phyloP scores from a whole-genome alignment of 306 rosid species.

The Cyamopsis tetragonoloba region DNA sequence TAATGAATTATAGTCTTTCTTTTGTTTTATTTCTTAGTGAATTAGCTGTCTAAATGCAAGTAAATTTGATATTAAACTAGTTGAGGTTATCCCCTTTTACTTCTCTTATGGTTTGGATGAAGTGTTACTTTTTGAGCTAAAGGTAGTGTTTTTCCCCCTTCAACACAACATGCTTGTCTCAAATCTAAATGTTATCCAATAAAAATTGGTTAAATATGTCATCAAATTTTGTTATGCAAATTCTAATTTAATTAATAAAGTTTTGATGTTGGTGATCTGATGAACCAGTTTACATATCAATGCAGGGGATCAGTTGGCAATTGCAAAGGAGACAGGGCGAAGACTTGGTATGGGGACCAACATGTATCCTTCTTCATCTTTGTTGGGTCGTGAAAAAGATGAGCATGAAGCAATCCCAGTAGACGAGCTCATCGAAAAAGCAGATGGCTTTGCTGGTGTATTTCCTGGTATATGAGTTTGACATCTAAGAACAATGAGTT shows the following conservation, averaged over 20 bases:
- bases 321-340: constrained; percentile 86
- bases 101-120: neutral
- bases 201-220: neutral
- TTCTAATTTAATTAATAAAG: constrained; percentile 13
- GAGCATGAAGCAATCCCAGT: constrained; percentile 74
- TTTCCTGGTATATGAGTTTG: constrained; percentile 59
- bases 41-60: neutral
- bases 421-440: constrained; percentile 78
- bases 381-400: constrained; percentile 57
- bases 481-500: constrained; percentile 1
- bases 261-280: neutral
- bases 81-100: neutral
- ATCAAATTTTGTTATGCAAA: neutral
- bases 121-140: neutral
- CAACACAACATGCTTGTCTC: constrained; percentile 3
- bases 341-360: constrained; percentile 96
- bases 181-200: constrained; percentile 4
- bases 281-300: constrained; percentile 21
- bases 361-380: constrained; percentile 88
- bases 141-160: neutral
- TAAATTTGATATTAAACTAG: neutral
- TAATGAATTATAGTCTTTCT: neutral
- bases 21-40: neutral
- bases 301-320: constrained; percentile 81
- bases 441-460: constrained; percentile 92